phyloP scores from a whole-genome alignment of 2,329 filamentous ascomycete genomes.

The Dactylonectria macrodidyma region DNA sequence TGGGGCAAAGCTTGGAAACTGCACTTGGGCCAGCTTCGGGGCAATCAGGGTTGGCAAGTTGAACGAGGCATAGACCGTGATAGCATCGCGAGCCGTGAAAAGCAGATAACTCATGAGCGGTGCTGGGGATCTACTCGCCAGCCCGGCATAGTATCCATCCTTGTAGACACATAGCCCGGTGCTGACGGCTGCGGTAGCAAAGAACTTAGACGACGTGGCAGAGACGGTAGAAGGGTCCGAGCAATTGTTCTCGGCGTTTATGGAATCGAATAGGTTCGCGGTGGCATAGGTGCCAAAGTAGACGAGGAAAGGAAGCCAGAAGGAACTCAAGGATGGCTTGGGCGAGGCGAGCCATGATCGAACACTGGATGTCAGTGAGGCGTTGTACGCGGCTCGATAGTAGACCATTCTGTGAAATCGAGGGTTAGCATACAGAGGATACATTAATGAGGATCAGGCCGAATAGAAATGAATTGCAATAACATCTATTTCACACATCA shows the following conservation, averaged over 20 bases:
- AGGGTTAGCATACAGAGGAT: conserved; percentile 10
- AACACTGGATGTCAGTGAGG: conserved; percentile 41
- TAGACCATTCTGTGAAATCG: conserved; percentile 38
- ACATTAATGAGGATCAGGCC: background rate
- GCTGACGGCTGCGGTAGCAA: conserved; percentile 42
- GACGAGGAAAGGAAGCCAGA: conserved; percentile 45
- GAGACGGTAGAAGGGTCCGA: conserved; percentile 38
- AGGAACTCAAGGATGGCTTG: conserved; percentile 38
- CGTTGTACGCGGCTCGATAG: conserved; percentile 42
- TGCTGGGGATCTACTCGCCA: conserved; percentile 33
- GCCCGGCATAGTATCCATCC: conserved; percentile 41
- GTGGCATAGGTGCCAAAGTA: conserved; percentile 48
- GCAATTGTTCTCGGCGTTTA: conserved; percentile 39
- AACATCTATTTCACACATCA: background rate
- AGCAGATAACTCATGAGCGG: conserved; percentile 42
- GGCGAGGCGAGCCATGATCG: conserved; percentile 42
- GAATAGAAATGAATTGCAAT: background rate
- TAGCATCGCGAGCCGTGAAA: conserved; percentile 42
- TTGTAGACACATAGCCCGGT: conserved; percentile 43
- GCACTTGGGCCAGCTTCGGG: conserved; percentile 42
- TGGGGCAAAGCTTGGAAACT: conserved; percentile 34
- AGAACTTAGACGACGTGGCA: conserved; percentile 42
- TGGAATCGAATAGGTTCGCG: conserved; percentile 45
- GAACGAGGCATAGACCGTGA: conserved; percentile 47
- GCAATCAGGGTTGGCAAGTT: conserved; percentile 44